Percentiles rank a stretch among this genome's conserved stretches.
Evolutionary conservation across 1,284 basidiomycete genomes (phyloP).

Genomic region (Apiotrichum laibachii): DNA sequence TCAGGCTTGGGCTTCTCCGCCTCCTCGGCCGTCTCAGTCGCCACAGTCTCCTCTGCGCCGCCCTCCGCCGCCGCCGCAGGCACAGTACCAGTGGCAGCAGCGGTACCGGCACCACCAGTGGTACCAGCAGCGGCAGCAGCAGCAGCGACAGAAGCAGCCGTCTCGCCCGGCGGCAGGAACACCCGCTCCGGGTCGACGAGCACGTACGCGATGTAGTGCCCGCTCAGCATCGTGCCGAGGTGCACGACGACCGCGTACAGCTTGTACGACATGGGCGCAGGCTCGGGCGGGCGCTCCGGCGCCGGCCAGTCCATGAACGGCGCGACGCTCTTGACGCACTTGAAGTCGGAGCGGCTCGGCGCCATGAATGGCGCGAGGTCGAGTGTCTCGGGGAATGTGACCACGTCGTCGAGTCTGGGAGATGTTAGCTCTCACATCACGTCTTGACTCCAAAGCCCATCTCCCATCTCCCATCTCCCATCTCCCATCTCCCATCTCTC

Average conservation of each 20-base stretch:
- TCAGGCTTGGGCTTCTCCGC: not conserved
- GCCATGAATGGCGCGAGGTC: conserved; percentile 83
- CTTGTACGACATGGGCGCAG: conserved; percentile 43
- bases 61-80: not conserved
- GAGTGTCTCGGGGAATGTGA: conserved; percentile 80
- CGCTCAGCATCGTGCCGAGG: conserved; percentile 79
- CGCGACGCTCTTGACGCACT: conserved; percentile 38
- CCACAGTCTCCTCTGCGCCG: not conserved
- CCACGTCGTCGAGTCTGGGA: conserved; percentile 76
- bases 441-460: too few species aligned
- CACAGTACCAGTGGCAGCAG: too few species aligned
- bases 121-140: too few species aligned
- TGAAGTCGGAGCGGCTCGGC: conserved; percentile 58
- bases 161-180: conserved; percentile 21
- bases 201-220: conserved; percentile 75
- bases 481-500: too few species aligned
- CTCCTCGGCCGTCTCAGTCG: conserved; percentile 25
- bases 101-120: too few species aligned
- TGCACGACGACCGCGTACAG: conserved; percentile 78
- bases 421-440: too few species aligned
- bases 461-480: too few species aligned
- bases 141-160: too few species aligned
- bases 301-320: conserved; percentile 49
- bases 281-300: conserved; percentile 41
- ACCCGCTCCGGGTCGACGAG: conserved; percentile 45